Evolutionary conservation across 2,329 filamentous ascomycete genomes (phyloP).

Genomic region (Elsinoe necatrix): DNA sequence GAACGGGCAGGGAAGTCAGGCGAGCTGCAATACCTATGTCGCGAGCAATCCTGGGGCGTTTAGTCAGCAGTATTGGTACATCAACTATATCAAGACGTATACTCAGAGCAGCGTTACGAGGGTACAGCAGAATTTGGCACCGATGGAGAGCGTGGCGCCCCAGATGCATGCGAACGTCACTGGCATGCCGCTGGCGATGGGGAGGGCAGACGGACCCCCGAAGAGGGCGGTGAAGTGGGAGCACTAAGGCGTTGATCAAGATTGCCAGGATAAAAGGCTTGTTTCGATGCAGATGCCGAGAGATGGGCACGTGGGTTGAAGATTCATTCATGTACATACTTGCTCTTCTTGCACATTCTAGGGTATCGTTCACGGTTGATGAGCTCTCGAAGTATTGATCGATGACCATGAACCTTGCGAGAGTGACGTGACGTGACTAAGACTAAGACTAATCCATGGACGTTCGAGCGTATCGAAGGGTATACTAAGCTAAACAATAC

Average conservation of each 20-base stretch:
- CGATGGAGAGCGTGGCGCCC: background rate
- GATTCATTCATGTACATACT: background rate
- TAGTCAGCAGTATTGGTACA: constrained; percentile 20
- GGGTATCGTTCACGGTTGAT: background rate
- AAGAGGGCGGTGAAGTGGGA: constrained; percentile 1
- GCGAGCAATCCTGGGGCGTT: constrained; percentile 20
- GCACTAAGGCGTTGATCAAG: background rate
- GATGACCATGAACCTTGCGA: background rate
- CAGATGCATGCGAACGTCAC: background rate
- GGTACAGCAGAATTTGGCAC: background rate
- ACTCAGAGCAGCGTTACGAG: background rate
- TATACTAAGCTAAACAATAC: background rate
- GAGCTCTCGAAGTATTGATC: background rate
- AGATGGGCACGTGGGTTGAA: too few species aligned
- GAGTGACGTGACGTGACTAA: background rate
- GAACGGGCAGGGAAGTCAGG: background rate
- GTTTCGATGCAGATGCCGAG: too few species aligned
- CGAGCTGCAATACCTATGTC: constrained; percentile 20
- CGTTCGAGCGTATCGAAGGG: background rate
- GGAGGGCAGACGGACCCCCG: background rate
- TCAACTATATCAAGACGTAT: constrained; percentile 23
- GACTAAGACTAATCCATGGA: background rate
- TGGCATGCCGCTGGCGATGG: background rate
- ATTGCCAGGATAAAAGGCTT: too few species aligned
- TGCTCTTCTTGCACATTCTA: too few species aligned